Base-by-base conservation (phyloP, 2,329 filamentous ascomycete genomes). In the Colletotrichum somersetense region DNA sequence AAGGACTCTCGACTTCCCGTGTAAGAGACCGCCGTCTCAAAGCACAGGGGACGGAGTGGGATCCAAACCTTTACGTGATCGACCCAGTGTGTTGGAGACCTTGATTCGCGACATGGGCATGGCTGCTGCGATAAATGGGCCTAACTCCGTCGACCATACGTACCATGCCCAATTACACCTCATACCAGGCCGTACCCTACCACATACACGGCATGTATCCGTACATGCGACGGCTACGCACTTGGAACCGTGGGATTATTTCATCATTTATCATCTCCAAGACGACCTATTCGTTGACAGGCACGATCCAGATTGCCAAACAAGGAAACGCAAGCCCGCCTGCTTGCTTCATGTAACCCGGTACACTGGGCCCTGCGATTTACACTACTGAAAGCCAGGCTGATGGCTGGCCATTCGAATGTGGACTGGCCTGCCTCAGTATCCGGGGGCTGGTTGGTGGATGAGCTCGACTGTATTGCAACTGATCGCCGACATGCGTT, bases 1-100 rank as follows among this genome's bases (percentile, higher is more conserved):
- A 18, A 67, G 64, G 46, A 44, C 40, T 38, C n/a, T 40, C n/a
- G 48, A 59, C 42, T 7, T 55, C 26, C 66, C 59, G 56, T 69
- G 53, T 61, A 52, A 40, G 20, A 58, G 30, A 63, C 11, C 46
- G 56, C 38, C 33, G 23, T 44, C 66, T 72, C 69, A 64, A 64
- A 35, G 69, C 48, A 68, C 53, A 69, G 66, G 66, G 66, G 66
- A 61, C 69, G 69, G 66, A 64, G 59, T 53, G 55, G 68, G 56
- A 69, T 64, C 44, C 58, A 72, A 68, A 68, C 66, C 66, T 66
- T 72, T 72, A 72, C 69, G 69, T 72, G 69, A 69, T 69, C 40
- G 69, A 72, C 69, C 69, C 69, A 72, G 69, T 64, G 30, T 72
- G 59, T 72, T 69, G 69, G 66, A 64, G 66, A 68, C 68, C 33